Conservation (phyloP, 176 grass and related monocot species). For the bread wheat (Triticum aestivum) region DNA sequence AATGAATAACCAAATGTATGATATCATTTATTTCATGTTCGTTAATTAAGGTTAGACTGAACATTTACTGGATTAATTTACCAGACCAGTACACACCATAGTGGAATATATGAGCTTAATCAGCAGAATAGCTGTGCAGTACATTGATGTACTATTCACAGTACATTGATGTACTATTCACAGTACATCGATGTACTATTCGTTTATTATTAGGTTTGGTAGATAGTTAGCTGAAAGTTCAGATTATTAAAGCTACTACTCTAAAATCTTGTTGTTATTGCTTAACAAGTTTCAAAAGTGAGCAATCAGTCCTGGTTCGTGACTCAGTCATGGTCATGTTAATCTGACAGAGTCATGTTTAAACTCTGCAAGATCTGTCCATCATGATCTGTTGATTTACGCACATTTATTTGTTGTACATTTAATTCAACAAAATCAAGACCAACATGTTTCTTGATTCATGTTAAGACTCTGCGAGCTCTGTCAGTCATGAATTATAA, state of each 20-base stretch:
- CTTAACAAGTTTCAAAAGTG: constrained; percentile 1
- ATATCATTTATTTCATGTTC: constrained; percentile 12
- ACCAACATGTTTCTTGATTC: too few relatives aligned
- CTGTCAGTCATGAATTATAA: background rate
- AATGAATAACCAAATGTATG: constrained; percentile 7
- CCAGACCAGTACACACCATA: background rate
- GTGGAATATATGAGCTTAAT: constrained; percentile 11
- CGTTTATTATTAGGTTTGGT: background rate
- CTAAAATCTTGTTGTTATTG: constrained; percentile 10
- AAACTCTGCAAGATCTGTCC: too few relatives aligned
- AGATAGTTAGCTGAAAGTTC: background rate
- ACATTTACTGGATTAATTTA: background rate
- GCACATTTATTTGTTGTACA: too few relatives aligned
- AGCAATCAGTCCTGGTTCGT: background rate
- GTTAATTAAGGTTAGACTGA: background rate
- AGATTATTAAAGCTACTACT: background rate
- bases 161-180: background rate
- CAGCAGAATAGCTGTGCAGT: background rate
- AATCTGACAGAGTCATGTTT: background rate
- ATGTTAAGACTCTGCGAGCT: too few relatives aligned
- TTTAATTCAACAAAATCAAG: too few relatives aligned
- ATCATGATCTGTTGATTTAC: too few relatives aligned
- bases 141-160: background rate
- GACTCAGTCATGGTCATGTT: background rate
- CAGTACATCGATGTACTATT: background rate